Evolutionary conservation across 2,329 filamentous ascomycete genomes (phyloP).

Genomic region (Aspergillus hiratsukae): DNA sequence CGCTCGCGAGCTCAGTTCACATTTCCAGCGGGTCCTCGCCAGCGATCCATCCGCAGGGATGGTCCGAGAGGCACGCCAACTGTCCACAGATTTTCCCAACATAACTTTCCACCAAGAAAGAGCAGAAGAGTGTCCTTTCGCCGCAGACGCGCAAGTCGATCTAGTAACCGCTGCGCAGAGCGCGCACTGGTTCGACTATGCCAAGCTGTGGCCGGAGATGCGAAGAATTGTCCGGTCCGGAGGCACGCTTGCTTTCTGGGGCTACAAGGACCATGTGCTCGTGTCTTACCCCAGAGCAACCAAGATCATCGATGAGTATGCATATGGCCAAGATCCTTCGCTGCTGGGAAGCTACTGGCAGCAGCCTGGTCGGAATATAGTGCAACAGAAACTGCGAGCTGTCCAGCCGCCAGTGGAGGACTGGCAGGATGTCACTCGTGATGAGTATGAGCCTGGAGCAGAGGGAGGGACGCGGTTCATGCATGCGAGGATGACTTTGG

Average conservation of each 20-base stretch:
- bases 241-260: constrained; percentile 62
- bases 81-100: constrained; percentile 26
- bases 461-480: constrained; percentile 48
- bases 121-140: constrained; percentile 53
- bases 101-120: constrained; percentile 48
- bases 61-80: constrained; percentile 29
- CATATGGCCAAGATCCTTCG: constrained; percentile 50
- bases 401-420: constrained; percentile 49
- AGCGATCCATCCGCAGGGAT: constrained; percentile 12
- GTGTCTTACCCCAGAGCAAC: constrained; percentile 51
- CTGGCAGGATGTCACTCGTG: constrained; percentile 51
- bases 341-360: constrained; percentile 58
- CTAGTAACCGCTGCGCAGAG: constrained; percentile 51
- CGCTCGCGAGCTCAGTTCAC: neutral
- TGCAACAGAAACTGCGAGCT: constrained; percentile 49
- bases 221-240: constrained; percentile 50
- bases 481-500: constrained; percentile 51
- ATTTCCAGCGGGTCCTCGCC: neutral
- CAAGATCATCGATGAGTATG: constrained; percentile 51
- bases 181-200: constrained; percentile 64
- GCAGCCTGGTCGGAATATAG: constrained; percentile 50
- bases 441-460: constrained; percentile 51
- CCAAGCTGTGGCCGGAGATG: constrained; percentile 52
- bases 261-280: constrained; percentile 62
- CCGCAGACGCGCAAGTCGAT: constrained; percentile 50